Conservation (phyloP, 2,329 filamentous ascomycete species). For the Aspergillus intermedius region DNA sequence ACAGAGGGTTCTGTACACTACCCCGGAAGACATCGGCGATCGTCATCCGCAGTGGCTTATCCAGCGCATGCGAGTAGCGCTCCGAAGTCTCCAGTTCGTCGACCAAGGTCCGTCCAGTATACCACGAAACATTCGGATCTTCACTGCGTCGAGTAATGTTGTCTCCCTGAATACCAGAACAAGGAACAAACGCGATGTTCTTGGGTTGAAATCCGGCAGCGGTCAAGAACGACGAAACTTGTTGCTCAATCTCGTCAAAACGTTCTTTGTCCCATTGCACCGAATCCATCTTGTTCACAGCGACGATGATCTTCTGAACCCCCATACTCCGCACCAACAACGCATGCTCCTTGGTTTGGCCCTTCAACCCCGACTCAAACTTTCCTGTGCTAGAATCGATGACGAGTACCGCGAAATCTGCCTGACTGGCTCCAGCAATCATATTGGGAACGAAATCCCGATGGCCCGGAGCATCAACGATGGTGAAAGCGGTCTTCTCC, state of each 20-base stretch:
- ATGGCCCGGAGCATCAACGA: conserved; percentile 91
- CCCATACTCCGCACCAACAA: conserved; percentile 85
- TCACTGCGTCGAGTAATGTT: conserved; percentile 59
- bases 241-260: conserved; percentile 77
- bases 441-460: conserved; percentile 97
- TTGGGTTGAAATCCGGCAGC: conserved; percentile 75
- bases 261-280: conserved; percentile 74
- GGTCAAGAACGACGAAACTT: conserved; percentile 74
- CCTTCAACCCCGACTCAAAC: conserved; percentile 87
- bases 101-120: conserved; percentile 69
- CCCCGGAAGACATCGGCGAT: conserved; percentile 81
- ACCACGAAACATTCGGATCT: conserved; percentile 62
- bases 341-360: conserved; percentile 91
- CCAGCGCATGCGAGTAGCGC: conserved; percentile 61
- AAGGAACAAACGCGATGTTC: conserved; percentile 79
- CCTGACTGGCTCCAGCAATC: conserved; percentile 94
- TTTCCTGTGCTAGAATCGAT: conserved; percentile 86
- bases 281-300: conserved; percentile 91
- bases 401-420: conserved; percentile 90
- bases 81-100: conserved; percentile 80
- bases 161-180: conserved; percentile 81
- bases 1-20: conserved; percentile 72
- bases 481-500: conserved; percentile 77
- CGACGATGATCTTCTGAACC: conserved; percentile 78
- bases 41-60: conserved; percentile 76